phyloP scores from a whole-genome alignment of 257 asterid genomes.

The Capsicum chinense region DNA sequence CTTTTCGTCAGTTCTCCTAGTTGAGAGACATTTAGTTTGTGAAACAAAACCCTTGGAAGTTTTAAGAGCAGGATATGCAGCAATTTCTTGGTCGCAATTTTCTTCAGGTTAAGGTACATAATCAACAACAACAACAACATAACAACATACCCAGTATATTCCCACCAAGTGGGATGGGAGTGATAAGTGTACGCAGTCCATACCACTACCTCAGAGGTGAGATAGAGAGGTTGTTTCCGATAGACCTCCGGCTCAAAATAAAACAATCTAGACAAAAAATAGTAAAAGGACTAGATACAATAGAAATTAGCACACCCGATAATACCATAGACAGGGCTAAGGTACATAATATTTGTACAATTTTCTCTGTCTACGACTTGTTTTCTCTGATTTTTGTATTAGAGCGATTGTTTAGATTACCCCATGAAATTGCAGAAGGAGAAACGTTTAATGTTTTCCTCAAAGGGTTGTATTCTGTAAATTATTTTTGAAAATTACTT shows the following conservation, averaged over 20 bases:
- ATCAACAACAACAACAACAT: background rate
- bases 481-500: background rate
- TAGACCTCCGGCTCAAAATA: no score
- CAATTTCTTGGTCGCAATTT: background rate
- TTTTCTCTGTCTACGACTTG: background rate
- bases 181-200: no score
- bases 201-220: no score
- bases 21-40: background rate
- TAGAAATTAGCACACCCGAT: no score
- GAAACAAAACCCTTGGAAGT: background rate
- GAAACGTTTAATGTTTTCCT: background rate
- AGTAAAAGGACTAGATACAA: no score
- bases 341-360: background rate
- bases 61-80: background rate
- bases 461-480: background rate
- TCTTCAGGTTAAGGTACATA: background rate
- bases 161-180: no score
- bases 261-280: no score
- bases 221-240: no score
- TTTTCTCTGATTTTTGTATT: background rate
- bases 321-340: background rate
- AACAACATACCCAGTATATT: no score
- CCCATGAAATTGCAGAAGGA: background rate
- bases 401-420: background rate
- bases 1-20: background rate